phyloP scores from a whole-genome alignment of 1,139 yeast species.

The Hyphopichia fennica region DNA sequence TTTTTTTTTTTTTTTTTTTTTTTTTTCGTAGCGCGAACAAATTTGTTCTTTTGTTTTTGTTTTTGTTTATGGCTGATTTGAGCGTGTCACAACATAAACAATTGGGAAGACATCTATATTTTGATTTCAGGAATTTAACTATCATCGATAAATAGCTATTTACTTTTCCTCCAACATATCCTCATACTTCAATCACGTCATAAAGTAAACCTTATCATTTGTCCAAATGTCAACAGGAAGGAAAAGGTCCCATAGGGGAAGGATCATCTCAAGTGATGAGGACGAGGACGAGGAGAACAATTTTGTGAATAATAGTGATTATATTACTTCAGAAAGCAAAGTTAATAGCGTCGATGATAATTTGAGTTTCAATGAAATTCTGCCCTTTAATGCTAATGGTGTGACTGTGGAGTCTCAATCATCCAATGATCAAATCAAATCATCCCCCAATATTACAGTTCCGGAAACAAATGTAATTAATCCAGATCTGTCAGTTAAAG shows the following conservation, averaged over 20 bases:
- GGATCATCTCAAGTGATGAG: constrained; percentile 12
- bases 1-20: neutral
- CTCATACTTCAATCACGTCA: no score
- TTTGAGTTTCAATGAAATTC: neutral
- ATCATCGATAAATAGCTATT: no score
- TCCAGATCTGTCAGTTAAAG: neutral
- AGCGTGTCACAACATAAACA: constrained; percentile 2
- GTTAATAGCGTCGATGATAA: constrained; percentile 2
- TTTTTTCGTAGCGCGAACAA: neutral
- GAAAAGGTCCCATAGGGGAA: constrained; percentile 15
- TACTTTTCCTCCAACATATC: no score
- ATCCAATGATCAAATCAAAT: neutral
- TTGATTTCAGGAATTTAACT: no score
- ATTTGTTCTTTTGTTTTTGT: neutral
- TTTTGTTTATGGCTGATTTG: neutral
- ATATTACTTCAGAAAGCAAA: constrained; percentile 9
- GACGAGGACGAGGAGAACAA: constrained; percentile 25
- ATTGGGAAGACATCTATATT: neutral
- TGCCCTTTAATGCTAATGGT: constrained; percentile 2
- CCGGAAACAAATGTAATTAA: neutral
- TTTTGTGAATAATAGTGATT: constrained; percentile 46
- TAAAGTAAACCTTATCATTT: no score
- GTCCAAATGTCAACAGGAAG: constrained; percentile 8
- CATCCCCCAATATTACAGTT: neutral
- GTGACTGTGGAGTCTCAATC: neutral